Evolutionary conservation across 208 protist species (phyloP), one percentile per base, ranked within the genome.

Genomic region (Acanthamoeba divionensis): DNA sequence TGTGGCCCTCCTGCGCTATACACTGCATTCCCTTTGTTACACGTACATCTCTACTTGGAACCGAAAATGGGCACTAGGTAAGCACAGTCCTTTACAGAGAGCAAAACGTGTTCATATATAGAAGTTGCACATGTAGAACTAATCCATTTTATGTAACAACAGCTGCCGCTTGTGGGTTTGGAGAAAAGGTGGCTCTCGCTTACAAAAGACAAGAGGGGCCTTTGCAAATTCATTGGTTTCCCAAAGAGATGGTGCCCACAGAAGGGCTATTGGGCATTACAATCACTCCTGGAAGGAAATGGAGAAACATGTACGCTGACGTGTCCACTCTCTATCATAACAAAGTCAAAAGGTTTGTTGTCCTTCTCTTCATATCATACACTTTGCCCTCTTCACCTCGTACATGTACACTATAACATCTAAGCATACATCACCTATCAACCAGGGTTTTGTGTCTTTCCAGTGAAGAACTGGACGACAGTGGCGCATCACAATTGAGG

Each of bases 141-240:
- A n/a, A 75, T 44, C 15, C 52, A 18, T 57, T 10, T 41, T 67
- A 18, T 67, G 62, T 38, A 18, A n/a, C 12, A 13, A 33, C 67
- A 79, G 67, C 67, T 21, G 67, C 67, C n/a, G 67, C 67, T n/a
- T 79, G 67, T 15, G 67, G 67, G 44, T 79, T 79, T 15, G 67
- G 45, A 7, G 67, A 79, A 31, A 47, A 57, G 44, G 21, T 79
- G 0, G 41, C 9, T 8, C 10, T 0, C 8, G 55, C 67, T 26
- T 79, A 79, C 12, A 21, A 18, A 26, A 1, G 67, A n/a, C 41
- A 79, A n/a, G 67, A 79, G 67, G 67, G 67, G 2, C 67, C 67
- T 1, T 57, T 79, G 6, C 41, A 47, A 4, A 47, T 79, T 1
- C 15, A 79, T 26, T 79, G 67, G 67, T 8, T 79, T 24, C 67